These are phyloP conservation scores for Monilinia fructicola DNA, from an alignment of 2,329 filamentous ascomycete species.

Conservation along the genomic window DNA sequence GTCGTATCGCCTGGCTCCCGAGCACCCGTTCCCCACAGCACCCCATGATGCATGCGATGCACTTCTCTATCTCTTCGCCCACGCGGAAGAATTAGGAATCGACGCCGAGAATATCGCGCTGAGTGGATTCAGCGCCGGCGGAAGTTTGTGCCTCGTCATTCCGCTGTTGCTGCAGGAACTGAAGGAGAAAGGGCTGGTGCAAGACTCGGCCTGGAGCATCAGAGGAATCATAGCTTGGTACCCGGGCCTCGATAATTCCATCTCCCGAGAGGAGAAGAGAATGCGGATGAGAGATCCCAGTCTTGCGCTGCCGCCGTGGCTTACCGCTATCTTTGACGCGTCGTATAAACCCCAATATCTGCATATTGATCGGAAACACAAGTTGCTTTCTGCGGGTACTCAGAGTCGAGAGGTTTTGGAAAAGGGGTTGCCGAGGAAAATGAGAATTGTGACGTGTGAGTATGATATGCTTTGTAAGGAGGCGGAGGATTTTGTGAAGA, in stretches of 20 bases:
- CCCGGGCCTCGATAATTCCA: constrained; percentile 23
- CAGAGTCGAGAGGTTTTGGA: constrained; percentile 29
- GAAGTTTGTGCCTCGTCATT: constrained; percentile 30
- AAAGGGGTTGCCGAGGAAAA: constrained; percentile 28
- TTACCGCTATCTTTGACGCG: constrained; percentile 26
- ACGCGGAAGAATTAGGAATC: constrained; percentile 29
- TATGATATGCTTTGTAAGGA: constrained; percentile 32
- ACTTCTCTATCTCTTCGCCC: constrained; percentile 42
- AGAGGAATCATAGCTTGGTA: constrained; percentile 19
- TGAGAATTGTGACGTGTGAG: constrained; percentile 33
- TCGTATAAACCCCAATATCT: constrained; percentile 27
- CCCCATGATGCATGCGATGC: constrained; percentile 49
- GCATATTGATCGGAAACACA: constrained; percentile 23
- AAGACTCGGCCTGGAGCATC: background rate
- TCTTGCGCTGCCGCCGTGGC: constrained; percentile 3
- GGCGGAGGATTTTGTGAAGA: constrained; percentile 31
- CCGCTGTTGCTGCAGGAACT: constrained; percentile 26
- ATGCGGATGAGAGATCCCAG: constrained; percentile 11
- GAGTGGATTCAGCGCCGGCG: constrained; percentile 50
- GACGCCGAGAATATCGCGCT: constrained; percentile 42
- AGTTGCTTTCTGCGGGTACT: constrained; percentile 24
- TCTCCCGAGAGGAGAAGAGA: constrained; percentile 19
- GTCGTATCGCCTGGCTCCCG: constrained; percentile 48
- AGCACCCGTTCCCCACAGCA: constrained; percentile 48
- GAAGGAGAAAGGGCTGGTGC: constrained; percentile 9